Conservation (phyloP, 768 basidiomycete species). For the Lentinula aciculospora region DNA sequence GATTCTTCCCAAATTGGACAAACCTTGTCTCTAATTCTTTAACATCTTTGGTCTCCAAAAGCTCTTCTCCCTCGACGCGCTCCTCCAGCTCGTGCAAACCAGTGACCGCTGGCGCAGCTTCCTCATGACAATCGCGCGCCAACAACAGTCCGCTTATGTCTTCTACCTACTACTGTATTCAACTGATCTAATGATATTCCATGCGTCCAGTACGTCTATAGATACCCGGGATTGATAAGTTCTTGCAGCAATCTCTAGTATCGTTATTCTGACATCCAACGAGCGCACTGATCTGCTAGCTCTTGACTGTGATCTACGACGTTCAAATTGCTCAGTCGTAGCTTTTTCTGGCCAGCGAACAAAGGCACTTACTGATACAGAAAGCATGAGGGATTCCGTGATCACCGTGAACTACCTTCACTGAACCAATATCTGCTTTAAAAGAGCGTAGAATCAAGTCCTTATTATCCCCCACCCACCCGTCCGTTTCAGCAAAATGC, state of each 20-base stretch:
- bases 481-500: constrained; percentile 59
- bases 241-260: not conserved
- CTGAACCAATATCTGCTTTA: constrained; percentile 23
- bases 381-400: constrained; percentile 64
- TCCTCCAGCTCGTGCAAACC: not conserved
- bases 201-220: not conserved
- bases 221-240: not conserved
- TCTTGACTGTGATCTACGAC: constrained; percentile 44
- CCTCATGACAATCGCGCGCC: not conserved
- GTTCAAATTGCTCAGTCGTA: constrained; percentile 1
- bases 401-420: constrained; percentile 37
- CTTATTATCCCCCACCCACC: constrained; percentile 64
- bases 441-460: constrained; percentile 35
- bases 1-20: not conserved
- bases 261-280: not conserved
- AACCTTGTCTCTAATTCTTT: not conserved
- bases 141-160: too few species aligned
- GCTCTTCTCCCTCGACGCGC: not conserved
- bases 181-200: too few species aligned
- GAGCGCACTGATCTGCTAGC: constrained; percentile 17
- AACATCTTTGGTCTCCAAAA: not conserved
- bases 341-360: not conserved
- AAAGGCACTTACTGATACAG: constrained; percentile 53
- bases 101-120: not conserved
- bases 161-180: too few species aligned